A percentile compares a stretch with the other conserved stretches of the same genome.
phyloP scores from a whole-genome alignment of 495 filamentous ascomycete species.

The Niebla homalea region DNA sequence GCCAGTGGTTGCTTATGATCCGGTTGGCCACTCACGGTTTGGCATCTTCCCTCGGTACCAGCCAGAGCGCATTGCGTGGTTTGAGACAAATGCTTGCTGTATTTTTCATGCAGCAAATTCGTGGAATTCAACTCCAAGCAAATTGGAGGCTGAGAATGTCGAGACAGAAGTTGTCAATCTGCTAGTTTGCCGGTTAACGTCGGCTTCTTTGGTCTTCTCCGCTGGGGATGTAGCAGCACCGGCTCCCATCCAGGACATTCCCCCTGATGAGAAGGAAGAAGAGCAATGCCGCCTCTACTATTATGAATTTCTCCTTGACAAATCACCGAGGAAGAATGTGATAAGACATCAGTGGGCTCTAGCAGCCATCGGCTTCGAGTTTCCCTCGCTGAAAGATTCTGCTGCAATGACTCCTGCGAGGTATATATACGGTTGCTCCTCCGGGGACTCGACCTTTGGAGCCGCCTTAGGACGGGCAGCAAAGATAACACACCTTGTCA shows the following conservation, averaged over 20 bases:
- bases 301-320: conserved; percentile 37
- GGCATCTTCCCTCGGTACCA: conserved; percentile 48
- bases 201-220: conserved; percentile 43
- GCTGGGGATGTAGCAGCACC: conserved; percentile 42
- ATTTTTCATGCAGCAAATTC: conserved; percentile 58
- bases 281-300: conserved; percentile 56
- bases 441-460: conserved; percentile 49
- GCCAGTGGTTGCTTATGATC: conserved; percentile 43
- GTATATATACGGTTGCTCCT: conserved; percentile 64
- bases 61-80: conserved; percentile 44
- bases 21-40: conserved; percentile 38
- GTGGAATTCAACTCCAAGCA: conserved; percentile 34
- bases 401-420: conserved; percentile 55
- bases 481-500: conserved; percentile 49
- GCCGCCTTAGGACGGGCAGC: conserved; percentile 38
- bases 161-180: conserved; percentile 32
- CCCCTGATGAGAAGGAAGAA: conserved; percentile 30
- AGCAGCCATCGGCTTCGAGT: conserved; percentile 48
- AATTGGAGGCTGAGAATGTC: conserved; percentile 3
- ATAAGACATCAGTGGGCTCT: conserved; percentile 50
- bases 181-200: conserved; percentile 48
- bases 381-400: conserved; percentile 38
- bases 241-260: conserved; percentile 11
- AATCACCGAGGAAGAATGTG: background rate
- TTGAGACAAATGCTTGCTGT: conserved; percentile 47